A percentile compares a stretch with the other conserved stretches of the same genome.
phyloP scores from a whole-genome alignment of 2,329 filamentous ascomycete genomes.

The Geosmithia morbida region DNA sequence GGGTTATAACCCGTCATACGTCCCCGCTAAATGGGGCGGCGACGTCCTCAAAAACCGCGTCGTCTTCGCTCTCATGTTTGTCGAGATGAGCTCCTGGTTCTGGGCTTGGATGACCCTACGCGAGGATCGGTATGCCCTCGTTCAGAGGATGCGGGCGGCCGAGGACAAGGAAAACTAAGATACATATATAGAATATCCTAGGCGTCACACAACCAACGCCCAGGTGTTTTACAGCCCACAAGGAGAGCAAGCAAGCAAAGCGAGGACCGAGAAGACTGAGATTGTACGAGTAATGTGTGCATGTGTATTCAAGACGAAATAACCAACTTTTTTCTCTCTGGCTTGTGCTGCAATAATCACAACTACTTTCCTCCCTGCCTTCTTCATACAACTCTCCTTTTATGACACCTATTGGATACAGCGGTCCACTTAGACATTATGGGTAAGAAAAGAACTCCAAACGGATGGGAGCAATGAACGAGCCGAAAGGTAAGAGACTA shows the following conservation, averaged over 20 bases:
- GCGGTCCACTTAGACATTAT: not conserved
- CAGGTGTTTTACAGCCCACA: too few species aligned
- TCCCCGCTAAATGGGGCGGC: constrained; percentile 31
- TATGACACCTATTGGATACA: too few species aligned
- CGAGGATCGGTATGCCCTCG: constrained; percentile 41
- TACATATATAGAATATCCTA: too few species aligned
- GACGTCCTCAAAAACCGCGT: constrained; percentile 70
- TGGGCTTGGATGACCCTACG: constrained; percentile 64
- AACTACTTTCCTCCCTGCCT: not conserved
- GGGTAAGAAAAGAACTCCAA: not conserved
- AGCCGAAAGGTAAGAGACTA: not conserved
- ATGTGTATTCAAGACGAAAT: not conserved
- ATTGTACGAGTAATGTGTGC: not conserved
- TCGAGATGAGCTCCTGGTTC: constrained; percentile 78
- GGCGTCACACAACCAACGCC: too few species aligned
- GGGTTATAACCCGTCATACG: constrained; percentile 18
- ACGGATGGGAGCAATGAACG: too few species aligned
- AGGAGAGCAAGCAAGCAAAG: too few species aligned
- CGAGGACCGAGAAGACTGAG: not conserved
- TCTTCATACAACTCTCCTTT: too few species aligned
- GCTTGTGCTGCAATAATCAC: too few species aligned
- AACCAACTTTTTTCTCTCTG: not conserved
- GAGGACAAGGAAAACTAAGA: constrained; percentile 3
- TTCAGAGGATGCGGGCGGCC: constrained; percentile 19
- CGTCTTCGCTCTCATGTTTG: constrained; percentile 70